Percentiles rank a stretch among this genome's conserved stretches.
These are phyloP conservation scores for Acer saccharum DNA, from an alignment of 345 rosid species.

Conservation along the genomic window DNA sequence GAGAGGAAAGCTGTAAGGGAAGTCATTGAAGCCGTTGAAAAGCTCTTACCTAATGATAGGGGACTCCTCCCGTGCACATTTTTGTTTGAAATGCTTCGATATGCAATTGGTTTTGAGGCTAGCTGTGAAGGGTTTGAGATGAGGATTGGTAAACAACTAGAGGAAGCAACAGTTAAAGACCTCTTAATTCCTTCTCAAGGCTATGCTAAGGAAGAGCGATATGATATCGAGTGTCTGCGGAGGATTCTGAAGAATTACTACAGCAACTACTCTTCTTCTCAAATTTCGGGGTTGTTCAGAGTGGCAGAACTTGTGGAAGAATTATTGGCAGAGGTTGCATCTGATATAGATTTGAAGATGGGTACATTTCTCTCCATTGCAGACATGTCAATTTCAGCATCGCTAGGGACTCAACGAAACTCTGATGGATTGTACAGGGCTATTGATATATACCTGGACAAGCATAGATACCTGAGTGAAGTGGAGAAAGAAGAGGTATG, in stretches of 20 bases:
- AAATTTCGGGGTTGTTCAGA: constrained; percentile 30
- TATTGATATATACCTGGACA: constrained; percentile 65
- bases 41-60: constrained; percentile 55
- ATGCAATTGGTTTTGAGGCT: constrained; percentile 51
- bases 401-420: constrained; percentile 42
- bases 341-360: constrained; percentile 53
- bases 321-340: constrained; percentile 57
- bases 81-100: constrained; percentile 57
- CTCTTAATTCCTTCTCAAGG: constrained; percentile 55
- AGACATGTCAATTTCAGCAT: constrained; percentile 52
- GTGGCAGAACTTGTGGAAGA: constrained; percentile 76
- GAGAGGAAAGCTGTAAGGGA: constrained; percentile 45
- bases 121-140: constrained; percentile 59
- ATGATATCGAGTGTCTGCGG: constrained; percentile 61
- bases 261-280: constrained; percentile 30
- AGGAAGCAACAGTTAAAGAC: constrained; percentile 59
- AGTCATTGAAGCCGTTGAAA: constrained; percentile 65
- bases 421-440: constrained; percentile 77
- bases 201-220: constrained; percentile 48
- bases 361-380: constrained; percentile 53
- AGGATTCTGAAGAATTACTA: constrained; percentile 63
- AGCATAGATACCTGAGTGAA: constrained; percentile 59
- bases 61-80: constrained; percentile 58
- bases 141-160: constrained; percentile 76
- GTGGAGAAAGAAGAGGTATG: constrained; percentile 70